A percentile compares a stretch with the other conserved stretches of the same genome.
Evolutionary conservation across 2,329 filamentous ascomycete species (phyloP).

Genomic region (Aspergillus costaricaensis): DNA sequence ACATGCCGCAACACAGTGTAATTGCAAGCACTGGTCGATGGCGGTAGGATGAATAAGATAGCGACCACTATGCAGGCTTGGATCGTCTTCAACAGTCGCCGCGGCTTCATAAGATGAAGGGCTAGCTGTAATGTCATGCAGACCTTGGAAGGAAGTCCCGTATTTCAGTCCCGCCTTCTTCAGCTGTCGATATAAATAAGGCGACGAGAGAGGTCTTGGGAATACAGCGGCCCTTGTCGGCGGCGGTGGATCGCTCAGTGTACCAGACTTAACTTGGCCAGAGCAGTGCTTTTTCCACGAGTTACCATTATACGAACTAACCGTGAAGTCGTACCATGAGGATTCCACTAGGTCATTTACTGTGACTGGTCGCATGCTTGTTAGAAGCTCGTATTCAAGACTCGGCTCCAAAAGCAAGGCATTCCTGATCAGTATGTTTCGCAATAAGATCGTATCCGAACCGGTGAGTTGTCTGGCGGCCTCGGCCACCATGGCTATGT

Average conservation of each 20-base stretch:
- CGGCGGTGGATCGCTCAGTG: too few relatives aligned
- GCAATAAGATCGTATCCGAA: not conserved
- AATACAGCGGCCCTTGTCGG: not conserved
- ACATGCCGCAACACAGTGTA: conserved; percentile 14
- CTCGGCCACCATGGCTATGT: conserved; percentile 14
- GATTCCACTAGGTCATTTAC: conserved; percentile 11
- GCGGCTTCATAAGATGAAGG: not conserved
- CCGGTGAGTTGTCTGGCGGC: conserved; percentile 13
- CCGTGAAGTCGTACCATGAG: conserved; percentile 17
- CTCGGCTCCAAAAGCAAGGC: not conserved
- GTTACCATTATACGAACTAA: conserved; percentile 5
- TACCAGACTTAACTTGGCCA: conserved; percentile 10
- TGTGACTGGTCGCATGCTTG: conserved; percentile 7
- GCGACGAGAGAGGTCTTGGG: not conserved
- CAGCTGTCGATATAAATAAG: conserved; percentile 11
- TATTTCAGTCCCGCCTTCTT: conserved; percentile 14
- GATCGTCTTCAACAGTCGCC: not conserved
- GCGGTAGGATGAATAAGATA: conserved; percentile 18
- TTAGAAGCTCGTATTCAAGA: conserved; percentile 17
- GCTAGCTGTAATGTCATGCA: conserved; percentile 14
- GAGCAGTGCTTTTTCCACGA: conserved; percentile 13
- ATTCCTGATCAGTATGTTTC: not conserved
- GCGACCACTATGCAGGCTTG: not conserved
- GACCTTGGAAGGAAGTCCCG: conserved; percentile 14
- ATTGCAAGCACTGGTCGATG: conserved; percentile 21